Evolutionary conservation across 768 basidiomycete genomes (phyloP), one percentile per base, ranked within the genome.

Genomic region (Phylloporus sp.): DNA sequence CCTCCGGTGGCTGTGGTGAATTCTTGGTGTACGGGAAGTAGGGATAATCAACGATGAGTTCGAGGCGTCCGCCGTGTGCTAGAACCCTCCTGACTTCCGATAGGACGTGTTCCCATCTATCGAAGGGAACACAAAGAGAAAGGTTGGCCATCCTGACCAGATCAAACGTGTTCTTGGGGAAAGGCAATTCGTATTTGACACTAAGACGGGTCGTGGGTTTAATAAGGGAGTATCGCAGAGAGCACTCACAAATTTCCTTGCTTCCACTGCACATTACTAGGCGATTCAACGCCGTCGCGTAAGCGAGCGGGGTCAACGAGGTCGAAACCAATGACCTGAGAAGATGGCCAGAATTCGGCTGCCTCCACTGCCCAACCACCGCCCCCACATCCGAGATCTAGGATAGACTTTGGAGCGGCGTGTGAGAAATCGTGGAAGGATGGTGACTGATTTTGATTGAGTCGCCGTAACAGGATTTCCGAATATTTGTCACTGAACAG

Each of bases 301-400:
- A 71, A 57, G 38, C 47, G 52, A 23, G 47, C 48, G 39, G 73
- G 55, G 47, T 72, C 65, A 2, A 88, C 74, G 22, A 90, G 66
- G 63, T 91, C 87, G 28, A 90, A 72, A 3, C 84, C 88, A 8
- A 78, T 80, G 45, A 91, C 75, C 10, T 74, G 72, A 18, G 82
- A 76, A 6, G 69, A 60, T 20, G 73, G 78, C 89, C 89, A 92
- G n/a, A 68, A 60, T 20, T 63, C 71, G 4, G 85, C 80, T 5
- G 88, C 83, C 43, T 82, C 73, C 0, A 80, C 52, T 6, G 83
- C 72, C 90, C 90, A 92, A 43, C 77, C 62, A 0, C 88, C 88
- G 42, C 77, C 58, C 11, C 90, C 89, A 64, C 88, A 91, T 3
- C 90, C 90, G 12, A 92, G 68, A 60, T 91, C 89, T 7, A 92